A percentile compares a stretch with the other conserved stretches of the same genome.
These are phyloP conservation scores for Euclidium syriacum DNA, from an alignment of 345 rosid genomes.

Conservation along the genomic window DNA sequence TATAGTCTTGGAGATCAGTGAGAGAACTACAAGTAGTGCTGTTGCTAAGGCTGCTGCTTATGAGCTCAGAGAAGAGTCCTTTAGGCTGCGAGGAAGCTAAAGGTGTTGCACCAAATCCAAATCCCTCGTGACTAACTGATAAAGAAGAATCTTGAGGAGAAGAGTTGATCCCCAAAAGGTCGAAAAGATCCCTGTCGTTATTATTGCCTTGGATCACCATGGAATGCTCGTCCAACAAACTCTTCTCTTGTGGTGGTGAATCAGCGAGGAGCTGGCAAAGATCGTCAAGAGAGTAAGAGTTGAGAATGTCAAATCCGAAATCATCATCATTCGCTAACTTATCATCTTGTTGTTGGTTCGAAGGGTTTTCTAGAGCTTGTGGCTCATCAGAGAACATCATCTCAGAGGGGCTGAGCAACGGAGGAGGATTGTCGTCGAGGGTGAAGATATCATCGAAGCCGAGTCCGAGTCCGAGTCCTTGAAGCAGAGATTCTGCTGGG, in stretches of 20 bases:
- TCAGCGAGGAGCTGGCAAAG: slow-evolving; percentile 47
- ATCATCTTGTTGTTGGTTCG: slow-evolving; percentile 9
- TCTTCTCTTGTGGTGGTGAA: slow-evolving; percentile 29
- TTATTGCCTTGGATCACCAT: slow-evolving; percentile 22
- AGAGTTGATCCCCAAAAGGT: slow-evolving; percentile 37
- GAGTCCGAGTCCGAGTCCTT: slow-evolving; percentile 36
- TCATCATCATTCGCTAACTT: slow-evolving; percentile 24
- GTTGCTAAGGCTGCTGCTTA: slow-evolving; percentile 55
- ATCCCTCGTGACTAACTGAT: background rate
- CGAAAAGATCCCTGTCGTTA: slow-evolving; percentile 49
- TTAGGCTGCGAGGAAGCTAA: slow-evolving; percentile 31
- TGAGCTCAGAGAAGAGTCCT: slow-evolving; percentile 78
- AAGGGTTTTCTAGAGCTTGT: background rate
- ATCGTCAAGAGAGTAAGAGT: slow-evolving; percentile 42
- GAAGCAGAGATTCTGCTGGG: slow-evolving; percentile 34
- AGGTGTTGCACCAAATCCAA: background rate
- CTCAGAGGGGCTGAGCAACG: slow-evolving; percentile 30
- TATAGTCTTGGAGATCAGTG: slow-evolving; percentile 23
- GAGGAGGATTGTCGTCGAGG: slow-evolving; percentile 33
- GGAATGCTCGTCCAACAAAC: slow-evolving; percentile 6
- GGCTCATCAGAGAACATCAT: slow-evolving; percentile 1
- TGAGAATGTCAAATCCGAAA: slow-evolving; percentile 38
- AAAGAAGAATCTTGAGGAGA: slow-evolving; percentile 19
- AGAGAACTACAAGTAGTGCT: slow-evolving; percentile 30
- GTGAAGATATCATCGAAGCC: slow-evolving; percentile 37